A percentile compares a stretch with the other conserved stretches of the same genome.
Conservation (phyloP, 805 yeast genomes). For the Wickerhamomyces queroliae region DNA sequence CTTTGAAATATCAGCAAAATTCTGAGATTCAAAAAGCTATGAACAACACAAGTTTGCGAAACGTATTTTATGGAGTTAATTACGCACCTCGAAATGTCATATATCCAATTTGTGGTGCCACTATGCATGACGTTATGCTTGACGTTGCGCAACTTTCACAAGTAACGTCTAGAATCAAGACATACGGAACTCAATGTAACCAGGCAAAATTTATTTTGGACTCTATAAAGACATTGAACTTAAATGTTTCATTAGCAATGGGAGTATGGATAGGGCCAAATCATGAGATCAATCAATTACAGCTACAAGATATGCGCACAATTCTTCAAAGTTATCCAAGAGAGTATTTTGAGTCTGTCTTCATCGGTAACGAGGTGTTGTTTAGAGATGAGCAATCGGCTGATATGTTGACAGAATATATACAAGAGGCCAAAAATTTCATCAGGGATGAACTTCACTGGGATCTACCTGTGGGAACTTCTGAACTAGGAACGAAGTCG, state of each 20-base stretch:
- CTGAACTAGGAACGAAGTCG: conserved; percentile 50
- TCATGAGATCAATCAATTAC: conserved; percentile 36
- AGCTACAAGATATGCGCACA: conserved; percentile 38
- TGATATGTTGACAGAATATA: conserved; percentile 32
- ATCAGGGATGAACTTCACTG: conserved; percentile 27
- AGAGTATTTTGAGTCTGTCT: conserved; percentile 40
- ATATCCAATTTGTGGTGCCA: conserved; percentile 49
- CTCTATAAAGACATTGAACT: conserved; percentile 41
- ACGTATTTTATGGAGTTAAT: conserved; percentile 49
- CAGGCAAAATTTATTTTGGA: conserved; percentile 48
- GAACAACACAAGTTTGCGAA: conserved; percentile 25
- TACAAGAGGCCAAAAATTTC: conserved; percentile 35
- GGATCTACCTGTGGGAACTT: conserved; percentile 53
- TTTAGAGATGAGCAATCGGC: conserved; percentile 43
- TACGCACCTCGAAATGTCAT: conserved; percentile 53
- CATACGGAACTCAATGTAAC: conserved; percentile 57
- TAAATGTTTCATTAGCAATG: conserved; percentile 51
- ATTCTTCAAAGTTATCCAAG: conserved; percentile 39
- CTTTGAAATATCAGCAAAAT: conserved; percentile 27
- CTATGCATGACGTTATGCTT: conserved; percentile 40
- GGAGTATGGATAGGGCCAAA: conserved; percentile 59
- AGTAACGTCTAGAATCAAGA: conserved; percentile 50
- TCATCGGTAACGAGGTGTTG: conserved; percentile 60
- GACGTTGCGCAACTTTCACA: conserved; percentile 55
- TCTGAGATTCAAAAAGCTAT: conserved; percentile 31